phyloP scores from a whole-genome alignment of 2,329 filamentous ascomycete genomes.

The Stromatinia cepivora region DNA sequence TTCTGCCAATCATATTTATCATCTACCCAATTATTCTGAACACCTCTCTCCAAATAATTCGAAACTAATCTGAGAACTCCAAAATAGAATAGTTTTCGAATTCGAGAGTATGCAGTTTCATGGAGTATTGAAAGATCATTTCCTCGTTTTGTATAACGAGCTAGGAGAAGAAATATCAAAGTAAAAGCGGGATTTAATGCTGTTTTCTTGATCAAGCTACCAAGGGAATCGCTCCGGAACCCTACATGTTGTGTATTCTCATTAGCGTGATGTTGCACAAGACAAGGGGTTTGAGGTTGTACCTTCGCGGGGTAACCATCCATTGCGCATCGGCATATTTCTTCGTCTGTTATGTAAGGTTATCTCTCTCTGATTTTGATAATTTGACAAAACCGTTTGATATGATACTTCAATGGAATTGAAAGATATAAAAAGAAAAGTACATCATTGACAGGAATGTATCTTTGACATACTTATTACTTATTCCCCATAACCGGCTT shows the following conservation, averaged over 20 bases:
- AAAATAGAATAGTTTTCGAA: slow-evolving; percentile 55
- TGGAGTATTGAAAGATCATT: slow-evolving; percentile 55
- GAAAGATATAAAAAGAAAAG: neutral
- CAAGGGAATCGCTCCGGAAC: slow-evolving; percentile 60
- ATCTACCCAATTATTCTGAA: slow-evolving; percentile 51
- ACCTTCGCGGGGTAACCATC: slow-evolving; percentile 56
- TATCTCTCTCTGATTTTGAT: neutral
- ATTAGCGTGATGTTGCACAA: neutral
- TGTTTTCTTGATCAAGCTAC: slow-evolving; percentile 58
- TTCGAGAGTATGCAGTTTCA: slow-evolving; percentile 50
- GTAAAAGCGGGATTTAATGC: slow-evolving; percentile 64
- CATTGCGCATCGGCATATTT: slow-evolving; percentile 51
- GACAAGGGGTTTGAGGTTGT: neutral
- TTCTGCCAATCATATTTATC: slow-evolving; percentile 64
- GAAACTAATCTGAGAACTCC: slow-evolving; percentile 52
- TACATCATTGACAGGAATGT: slow-evolving; percentile 1
- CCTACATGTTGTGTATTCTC: slow-evolving; percentile 36
- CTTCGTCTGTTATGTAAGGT: slow-evolving; percentile 15
- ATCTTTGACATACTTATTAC: neutral
- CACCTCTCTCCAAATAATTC: slow-evolving; percentile 52
- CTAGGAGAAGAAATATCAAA: slow-evolving; percentile 62
- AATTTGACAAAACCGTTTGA: neutral
- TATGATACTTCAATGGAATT: neutral
- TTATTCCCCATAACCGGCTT: slow-evolving; percentile 6
- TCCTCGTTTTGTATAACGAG: slow-evolving; percentile 63